Conservation (phyloP, 768 basidiomycete genomes). For the Mycena floridula region DNA sequence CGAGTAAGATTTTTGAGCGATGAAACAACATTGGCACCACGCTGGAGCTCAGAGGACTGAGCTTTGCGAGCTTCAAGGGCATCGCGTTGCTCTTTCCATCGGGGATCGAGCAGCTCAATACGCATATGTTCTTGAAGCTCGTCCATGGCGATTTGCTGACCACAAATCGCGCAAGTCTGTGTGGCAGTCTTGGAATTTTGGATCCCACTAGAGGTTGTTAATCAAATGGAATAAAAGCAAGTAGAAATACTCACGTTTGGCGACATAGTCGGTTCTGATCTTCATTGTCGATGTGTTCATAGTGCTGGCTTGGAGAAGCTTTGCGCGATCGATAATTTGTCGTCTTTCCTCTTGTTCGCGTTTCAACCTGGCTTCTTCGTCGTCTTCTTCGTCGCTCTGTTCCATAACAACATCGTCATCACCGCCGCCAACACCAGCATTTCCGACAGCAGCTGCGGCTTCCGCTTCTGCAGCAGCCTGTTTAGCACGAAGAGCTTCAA, state of each 20-base stretch:
- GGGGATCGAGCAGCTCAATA: conserved; percentile 94
- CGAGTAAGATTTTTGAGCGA: conserved; percentile 91
- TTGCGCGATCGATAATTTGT: conserved; percentile 72
- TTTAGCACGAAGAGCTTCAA: conserved; percentile 73
- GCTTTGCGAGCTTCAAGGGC: conserved; percentile 84
- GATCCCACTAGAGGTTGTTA: conserved; percentile 48
- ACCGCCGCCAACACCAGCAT: conserved; percentile 38
- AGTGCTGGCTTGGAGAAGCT: conserved; percentile 74
- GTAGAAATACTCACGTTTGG: conserved; percentile 61
- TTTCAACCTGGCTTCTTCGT: conserved; percentile 53
- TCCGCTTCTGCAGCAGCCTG: conserved; percentile 85
- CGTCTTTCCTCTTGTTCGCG: conserved; percentile 68
- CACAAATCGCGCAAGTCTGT: conserved; percentile 89
- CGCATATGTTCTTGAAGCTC: conserved; percentile 98
- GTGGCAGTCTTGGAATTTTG: conserved; percentile 63
- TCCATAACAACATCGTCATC: conserved; percentile 75
- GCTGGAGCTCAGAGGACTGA: conserved; percentile 80
- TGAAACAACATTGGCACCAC: conserved; percentile 89
- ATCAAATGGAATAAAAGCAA: conserved; percentile 5
- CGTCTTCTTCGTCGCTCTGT: conserved; percentile 78
- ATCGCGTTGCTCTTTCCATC: conserved; percentile 96
- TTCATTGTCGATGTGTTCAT: conserved; percentile 81
- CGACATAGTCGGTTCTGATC: conserved; percentile 94
- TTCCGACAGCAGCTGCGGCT: conserved; percentile 74
- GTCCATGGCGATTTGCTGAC: conserved; percentile 94